Percentiles rank a stretch among this genome's conserved stretches.
Conservation (phyloP, 176 grass and related monocot genomes). For the Alopecurus myosuroides region DNA sequence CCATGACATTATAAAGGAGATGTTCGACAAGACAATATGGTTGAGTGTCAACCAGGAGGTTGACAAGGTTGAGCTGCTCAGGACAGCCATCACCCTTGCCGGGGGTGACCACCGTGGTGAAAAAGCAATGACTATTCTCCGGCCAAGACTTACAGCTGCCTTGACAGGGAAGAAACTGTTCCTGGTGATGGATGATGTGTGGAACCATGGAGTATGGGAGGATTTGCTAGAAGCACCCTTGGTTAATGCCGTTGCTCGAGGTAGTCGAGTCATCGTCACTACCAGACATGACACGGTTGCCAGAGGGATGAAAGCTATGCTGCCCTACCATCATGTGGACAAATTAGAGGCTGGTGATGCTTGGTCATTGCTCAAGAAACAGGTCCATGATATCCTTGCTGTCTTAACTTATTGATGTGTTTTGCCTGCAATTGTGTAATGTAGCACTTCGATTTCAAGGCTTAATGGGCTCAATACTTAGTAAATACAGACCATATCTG, state of each 20-base stretch:
- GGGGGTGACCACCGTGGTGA: background rate
- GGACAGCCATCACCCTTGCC: background rate
- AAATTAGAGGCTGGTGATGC: background rate
- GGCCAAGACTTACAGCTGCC: background rate
- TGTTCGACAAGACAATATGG: background rate
- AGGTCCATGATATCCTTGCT: background rate
- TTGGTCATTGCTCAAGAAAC: background rate
- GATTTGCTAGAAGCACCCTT: background rate
- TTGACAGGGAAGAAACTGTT: background rate
- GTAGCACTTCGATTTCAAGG: background rate
- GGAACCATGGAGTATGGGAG: slow-evolving; percentile 17
- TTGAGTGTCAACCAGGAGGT: background rate
- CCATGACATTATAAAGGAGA: background rate
- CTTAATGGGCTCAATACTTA: background rate
- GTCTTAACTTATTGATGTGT: background rate
- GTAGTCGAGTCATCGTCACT: slow-evolving; percentile 7
- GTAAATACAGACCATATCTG: background rate
- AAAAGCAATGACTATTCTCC: background rate
- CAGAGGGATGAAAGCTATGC: background rate
- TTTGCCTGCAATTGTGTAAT: background rate
- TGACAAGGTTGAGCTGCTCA: background rate
- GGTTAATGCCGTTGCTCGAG: background rate
- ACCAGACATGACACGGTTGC: slow-evolving; percentile 12
- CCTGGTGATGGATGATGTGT: slow-evolving; percentile 42
- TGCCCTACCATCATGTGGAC: background rate